phyloP scores from a whole-genome alignment of 2,329 filamentous ascomycete species.

The Hypoxylon sp. region DNA sequence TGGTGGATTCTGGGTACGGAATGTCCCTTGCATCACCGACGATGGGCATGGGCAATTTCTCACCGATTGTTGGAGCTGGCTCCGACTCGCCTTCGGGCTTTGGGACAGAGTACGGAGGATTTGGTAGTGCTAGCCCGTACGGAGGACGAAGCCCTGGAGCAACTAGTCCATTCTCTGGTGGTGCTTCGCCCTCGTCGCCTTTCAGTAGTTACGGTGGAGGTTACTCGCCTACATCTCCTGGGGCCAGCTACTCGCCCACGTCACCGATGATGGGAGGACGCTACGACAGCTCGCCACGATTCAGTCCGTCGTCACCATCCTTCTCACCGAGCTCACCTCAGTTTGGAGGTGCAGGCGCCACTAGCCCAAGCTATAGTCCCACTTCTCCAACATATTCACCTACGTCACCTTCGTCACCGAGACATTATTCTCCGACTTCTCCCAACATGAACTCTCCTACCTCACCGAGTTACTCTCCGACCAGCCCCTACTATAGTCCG shows the following conservation, averaged over 20 bases:
- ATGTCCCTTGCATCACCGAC: constrained; percentile 71
- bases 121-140: constrained; percentile 74
- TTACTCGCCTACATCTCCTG: constrained; percentile 83
- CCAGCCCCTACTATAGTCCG: constrained; percentile 79
- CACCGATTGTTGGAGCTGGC: constrained; percentile 79
- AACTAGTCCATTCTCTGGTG: constrained; percentile 80
- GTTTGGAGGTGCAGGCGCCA: constrained; percentile 66
- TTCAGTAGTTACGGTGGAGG: constrained; percentile 67
- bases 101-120: constrained; percentile 69
- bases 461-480: constrained; percentile 78
- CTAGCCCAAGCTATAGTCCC: constrained; percentile 73
- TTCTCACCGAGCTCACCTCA: constrained; percentile 67
- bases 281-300: constrained; percentile 71
- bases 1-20: constrained; percentile 75
- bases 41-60: constrained; percentile 73
- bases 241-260: constrained; percentile 80
- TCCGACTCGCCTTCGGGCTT: constrained; percentile 79
- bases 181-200: constrained; percentile 74
- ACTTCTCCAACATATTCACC: constrained; percentile 75
- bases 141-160: constrained; percentile 75
- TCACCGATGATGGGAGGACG: constrained; percentile 74
- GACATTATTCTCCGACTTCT: constrained; percentile 76
- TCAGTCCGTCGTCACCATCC: constrained; percentile 72
- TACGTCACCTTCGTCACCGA: constrained; percentile 68
- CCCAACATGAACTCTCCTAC: constrained; percentile 81